Percentiles rank a stretch among this genome's conserved stretches.
Conservation (phyloP, 2,329 filamentous ascomycete species). For the Monosporascus sp. region DNA sequence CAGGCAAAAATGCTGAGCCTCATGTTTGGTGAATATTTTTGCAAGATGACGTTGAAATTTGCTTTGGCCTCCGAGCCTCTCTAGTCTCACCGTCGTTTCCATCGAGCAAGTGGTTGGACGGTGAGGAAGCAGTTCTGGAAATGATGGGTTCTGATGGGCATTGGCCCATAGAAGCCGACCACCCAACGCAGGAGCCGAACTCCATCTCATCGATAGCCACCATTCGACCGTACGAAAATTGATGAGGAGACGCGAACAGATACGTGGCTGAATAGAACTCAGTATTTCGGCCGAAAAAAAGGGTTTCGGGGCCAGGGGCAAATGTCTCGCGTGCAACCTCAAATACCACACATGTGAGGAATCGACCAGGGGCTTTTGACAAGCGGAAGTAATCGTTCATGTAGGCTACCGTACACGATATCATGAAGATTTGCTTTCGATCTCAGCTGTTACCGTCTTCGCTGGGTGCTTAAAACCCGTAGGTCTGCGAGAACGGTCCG, state of each 20-base stretch:
- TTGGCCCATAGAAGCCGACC: too few species aligned
- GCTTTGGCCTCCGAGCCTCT: too few species aligned
- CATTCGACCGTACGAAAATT: too few species aligned
- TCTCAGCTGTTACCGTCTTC: background rate
- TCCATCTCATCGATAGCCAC: too few species aligned
- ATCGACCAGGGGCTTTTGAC: background rate
- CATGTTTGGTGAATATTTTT: too few species aligned
- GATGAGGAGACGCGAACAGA: background rate
- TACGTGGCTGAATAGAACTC: background rate
- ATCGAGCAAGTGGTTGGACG: too few species aligned
- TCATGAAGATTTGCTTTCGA: background rate
- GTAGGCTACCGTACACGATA: background rate
- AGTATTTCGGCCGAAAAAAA: background rate
- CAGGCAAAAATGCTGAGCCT: background rate
- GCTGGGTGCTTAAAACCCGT: background rate
- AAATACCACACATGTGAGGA: background rate
- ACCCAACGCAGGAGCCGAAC: too few species aligned
- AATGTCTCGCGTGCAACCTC: background rate
- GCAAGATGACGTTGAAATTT: too few species aligned
- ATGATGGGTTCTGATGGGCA: too few species aligned
- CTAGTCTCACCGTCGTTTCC: too few species aligned
- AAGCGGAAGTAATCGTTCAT: background rate
- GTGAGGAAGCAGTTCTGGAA: too few species aligned
- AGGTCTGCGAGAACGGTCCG: too few species aligned
- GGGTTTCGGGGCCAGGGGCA: background rate